Conservation (phyloP, 208 protist species). For the Naegleria lovaniensis region DNA sequence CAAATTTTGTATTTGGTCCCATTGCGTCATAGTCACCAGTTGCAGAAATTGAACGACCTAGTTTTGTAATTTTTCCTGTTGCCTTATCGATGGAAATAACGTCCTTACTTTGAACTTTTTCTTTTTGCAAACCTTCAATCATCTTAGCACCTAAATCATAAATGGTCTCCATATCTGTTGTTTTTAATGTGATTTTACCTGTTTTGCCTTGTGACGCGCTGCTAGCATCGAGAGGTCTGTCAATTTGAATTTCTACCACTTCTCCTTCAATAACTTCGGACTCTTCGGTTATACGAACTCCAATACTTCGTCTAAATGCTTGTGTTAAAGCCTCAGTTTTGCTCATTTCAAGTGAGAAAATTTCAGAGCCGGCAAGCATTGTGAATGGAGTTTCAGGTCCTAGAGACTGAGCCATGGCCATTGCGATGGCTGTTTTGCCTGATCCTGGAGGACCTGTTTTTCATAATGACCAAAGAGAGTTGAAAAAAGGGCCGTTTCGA, state of each 20-base stretch:
- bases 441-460: constrained; percentile 50
- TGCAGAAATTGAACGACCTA: constrained; percentile 94
- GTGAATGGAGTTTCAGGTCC: constrained; percentile 97
- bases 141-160: constrained; percentile 99
- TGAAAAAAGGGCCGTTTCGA: background rate
- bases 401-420: constrained; percentile 96
- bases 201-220: constrained; percentile 58
- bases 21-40: constrained; percentile 92
- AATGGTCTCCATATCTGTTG: constrained; percentile 99
- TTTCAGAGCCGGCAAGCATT: constrained; percentile 96
- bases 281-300: constrained; percentile 98
- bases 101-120: constrained; percentile 96
- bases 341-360: constrained; percentile 99
- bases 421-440: constrained; percentile 98
- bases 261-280: constrained; percentile 99
- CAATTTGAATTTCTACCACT: constrained; percentile 97
- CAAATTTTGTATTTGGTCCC: constrained; percentile 68
- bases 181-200: constrained; percentile 99
- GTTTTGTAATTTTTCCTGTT: constrained; percentile 92
- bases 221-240: constrained; percentile 64
- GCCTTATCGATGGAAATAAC: constrained; percentile 99
- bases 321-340: constrained; percentile 99
- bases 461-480: constrained; percentile 2
- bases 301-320: constrained; percentile 96
- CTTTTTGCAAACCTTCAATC: constrained; percentile 98